A percentile compares a stretch with the other conserved stretches of the same genome.
Conservation (phyloP, 2,329 filamentous ascomycete species). For the Penicillium sp. region DNA sequence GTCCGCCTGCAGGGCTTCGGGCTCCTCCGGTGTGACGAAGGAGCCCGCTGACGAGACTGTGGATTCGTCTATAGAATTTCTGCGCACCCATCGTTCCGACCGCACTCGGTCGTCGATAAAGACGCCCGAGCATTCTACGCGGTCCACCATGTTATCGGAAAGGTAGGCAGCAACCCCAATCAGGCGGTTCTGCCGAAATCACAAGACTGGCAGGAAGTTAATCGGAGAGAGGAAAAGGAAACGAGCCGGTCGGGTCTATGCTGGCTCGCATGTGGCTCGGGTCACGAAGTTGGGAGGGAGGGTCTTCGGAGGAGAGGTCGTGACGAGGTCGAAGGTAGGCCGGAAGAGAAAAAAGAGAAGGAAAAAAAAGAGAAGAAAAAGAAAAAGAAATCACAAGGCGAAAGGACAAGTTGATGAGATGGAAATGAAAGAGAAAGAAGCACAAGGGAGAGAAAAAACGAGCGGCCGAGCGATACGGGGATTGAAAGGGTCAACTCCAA, state of each 20-base stretch:
- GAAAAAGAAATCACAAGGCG: neutral
- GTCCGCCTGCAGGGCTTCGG: slow-evolving; percentile 50
- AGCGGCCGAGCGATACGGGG: slow-evolving; percentile 9
- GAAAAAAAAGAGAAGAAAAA: neutral
- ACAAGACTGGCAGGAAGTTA: slow-evolving; percentile 11
- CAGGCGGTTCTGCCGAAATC: slow-evolving; percentile 19
- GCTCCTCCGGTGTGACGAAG: slow-evolving; percentile 40
- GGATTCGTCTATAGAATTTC: slow-evolving; percentile 31
- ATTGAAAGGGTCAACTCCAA: slow-evolving; percentile 9
- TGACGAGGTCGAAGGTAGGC: slow-evolving; percentile 5
- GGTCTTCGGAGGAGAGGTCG: slow-evolving; percentile 3
- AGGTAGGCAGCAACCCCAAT: slow-evolving; percentile 12
- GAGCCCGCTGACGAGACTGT: slow-evolving; percentile 28
- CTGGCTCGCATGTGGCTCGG: slow-evolving; percentile 32
- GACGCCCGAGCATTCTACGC: slow-evolving; percentile 46
- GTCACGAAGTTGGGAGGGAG: slow-evolving; percentile 5
- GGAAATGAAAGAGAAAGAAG: neutral
- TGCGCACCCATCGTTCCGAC: slow-evolving; percentile 47
- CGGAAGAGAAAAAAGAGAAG: neutral
- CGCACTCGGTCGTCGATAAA: slow-evolving; percentile 50
- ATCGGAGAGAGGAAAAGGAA: slow-evolving; percentile 15
- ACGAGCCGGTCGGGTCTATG: slow-evolving; percentile 15
- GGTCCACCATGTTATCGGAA: slow-evolving; percentile 43
- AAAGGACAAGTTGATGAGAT: neutral
- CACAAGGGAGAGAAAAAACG: slow-evolving; percentile 9